Evolutionary conservation across 176 grass and related monocot genomes (phyloP).

Genomic region (Urochloa ruziziensis): DNA sequence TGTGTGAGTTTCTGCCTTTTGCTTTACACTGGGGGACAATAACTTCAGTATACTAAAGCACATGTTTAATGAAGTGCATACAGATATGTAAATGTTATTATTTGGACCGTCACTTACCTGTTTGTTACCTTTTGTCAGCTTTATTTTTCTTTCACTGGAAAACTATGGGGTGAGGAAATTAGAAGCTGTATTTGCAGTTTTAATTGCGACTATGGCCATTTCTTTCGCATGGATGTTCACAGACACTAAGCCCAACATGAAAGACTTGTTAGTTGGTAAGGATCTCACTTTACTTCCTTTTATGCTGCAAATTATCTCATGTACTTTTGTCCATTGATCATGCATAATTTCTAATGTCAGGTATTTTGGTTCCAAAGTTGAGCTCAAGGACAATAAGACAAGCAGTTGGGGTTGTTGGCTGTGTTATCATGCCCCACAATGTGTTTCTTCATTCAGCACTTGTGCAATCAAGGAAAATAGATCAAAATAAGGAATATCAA

Average conservation of each 20-base stretch:
- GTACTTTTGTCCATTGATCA: conserved; percentile 8
- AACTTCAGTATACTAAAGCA: neutral
- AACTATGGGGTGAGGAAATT: conserved; percentile 98
- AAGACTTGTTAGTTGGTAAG: conserved; percentile 73
- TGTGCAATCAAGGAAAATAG: conserved; percentile 90
- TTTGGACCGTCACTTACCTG: neutral
- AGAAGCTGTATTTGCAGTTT: conserved; percentile 82
- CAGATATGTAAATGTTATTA: neutral
- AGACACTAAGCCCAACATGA: conserved; percentile 73
- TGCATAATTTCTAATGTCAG: conserved; percentile 35
- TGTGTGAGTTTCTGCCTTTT: no score
- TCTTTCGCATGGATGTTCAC: conserved; percentile 96
- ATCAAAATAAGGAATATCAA: conserved; percentile 78
- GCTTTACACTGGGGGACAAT: conserved; percentile 1
- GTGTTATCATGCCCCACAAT: conserved; percentile 99
- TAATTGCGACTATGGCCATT: conserved; percentile 91
- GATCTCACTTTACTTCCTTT: conserved; percentile 17
- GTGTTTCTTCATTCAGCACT: conserved; percentile 97
- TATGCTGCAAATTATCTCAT: neutral
- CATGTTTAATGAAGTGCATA: neutral
- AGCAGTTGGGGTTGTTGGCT: conserved; percentile 96
- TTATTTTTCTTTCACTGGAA: conserved; percentile 94
- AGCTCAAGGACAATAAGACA: conserved; percentile 93
- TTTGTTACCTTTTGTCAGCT: conserved; percentile 54
- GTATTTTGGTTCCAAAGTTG: conserved; percentile 86